Evolutionary conservation across 192 early-diverging fungal species (phyloP).

Genomic region (Umbelopsis ramanniana): DNA sequence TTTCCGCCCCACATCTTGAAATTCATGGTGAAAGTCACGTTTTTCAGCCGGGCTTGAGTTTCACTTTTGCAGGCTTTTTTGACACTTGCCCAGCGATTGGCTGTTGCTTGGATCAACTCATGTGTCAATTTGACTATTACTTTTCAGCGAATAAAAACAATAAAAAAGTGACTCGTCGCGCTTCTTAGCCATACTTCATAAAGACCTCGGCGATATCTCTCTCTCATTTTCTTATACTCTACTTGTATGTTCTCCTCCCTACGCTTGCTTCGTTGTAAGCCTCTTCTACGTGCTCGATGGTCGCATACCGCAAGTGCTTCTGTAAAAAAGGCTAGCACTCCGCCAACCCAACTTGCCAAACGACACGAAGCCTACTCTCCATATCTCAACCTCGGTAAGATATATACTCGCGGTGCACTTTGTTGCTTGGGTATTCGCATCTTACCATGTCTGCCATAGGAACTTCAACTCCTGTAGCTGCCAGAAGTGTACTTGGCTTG

Average conservation of each 20-base stretch:
- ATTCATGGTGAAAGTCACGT: neutral
- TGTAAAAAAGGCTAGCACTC: neutral
- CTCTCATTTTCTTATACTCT: neutral
- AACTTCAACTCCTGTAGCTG: conserved; percentile 53
- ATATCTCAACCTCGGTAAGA: neutral
- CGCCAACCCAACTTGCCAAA: neutral
- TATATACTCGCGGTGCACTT: neutral
- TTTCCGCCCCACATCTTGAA: neutral
- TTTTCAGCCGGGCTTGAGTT: neutral
- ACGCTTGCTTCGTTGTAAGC: neutral
- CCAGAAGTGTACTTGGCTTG: conserved; percentile 62
- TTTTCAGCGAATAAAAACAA: too few relatives aligned
- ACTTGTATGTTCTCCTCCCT: neutral
- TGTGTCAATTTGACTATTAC: neutral
- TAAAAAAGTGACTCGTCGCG: too few relatives aligned
- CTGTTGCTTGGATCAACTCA: neutral
- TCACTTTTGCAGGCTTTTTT: neutral
- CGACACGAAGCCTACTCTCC: neutral
- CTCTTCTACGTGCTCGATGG: neutral
- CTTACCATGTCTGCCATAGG: conserved; percentile 43
- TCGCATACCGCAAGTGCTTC: neutral
- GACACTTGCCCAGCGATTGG: neutral
- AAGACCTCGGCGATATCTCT: neutral
- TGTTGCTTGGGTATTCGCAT: neutral
- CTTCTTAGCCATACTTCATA: too few relatives aligned